Base-by-base conservation (phyloP, 108 stramenopile genomes). In the Schizochytrium sp. region DNA sequence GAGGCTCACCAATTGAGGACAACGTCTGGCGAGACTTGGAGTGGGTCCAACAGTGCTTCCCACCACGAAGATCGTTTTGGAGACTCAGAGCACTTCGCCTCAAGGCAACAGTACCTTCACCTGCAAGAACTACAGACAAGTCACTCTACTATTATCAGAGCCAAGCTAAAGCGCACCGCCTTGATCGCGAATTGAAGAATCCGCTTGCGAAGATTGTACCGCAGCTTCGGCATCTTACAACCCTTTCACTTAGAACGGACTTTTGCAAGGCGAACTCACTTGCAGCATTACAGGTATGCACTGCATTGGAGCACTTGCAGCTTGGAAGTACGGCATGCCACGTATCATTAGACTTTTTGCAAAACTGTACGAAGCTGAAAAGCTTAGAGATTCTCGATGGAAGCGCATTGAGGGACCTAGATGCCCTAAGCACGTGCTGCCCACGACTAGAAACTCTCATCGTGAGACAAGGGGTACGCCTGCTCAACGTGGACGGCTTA, bases 11-110 rank as follows among this genome's bases (percentile, higher is more conserved):
- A 4, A n/a, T 15, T 0, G 73, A 83, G 49, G 73, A 83, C 50
- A 53, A n/a, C 13, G 38, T 46, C 19, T 53, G 46, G 46, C 46
- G 45, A 19, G 73, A 83, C 40, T 17, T 47, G 15, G 19, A 83
- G 4, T 83, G 73, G 73, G 73, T 83, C 13, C 8, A 53, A 38
- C 15, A 46, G 53, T 53, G 50, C 73, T 83, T 83, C 40, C 73
- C 73, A 38, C 49, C 28, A 8, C 28, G 73, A 4, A 38, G 53
- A n/a, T 53, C 49, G 46, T 83, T 83, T 38, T 83, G 73, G 73
- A 46, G 50, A 4, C 73, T 83, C 0, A 47, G 28, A 38, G 50
- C 73, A 50, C 73, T 83, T 0, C 17, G 73, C 4, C 50, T 83
- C 15, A 53, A 8, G 12, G 50, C 45, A 4, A 53, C 49, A 0